Evolutionary conservation across 805 yeast species (phyloP).

Genomic region (Yarrowia phangngaensis): DNA sequence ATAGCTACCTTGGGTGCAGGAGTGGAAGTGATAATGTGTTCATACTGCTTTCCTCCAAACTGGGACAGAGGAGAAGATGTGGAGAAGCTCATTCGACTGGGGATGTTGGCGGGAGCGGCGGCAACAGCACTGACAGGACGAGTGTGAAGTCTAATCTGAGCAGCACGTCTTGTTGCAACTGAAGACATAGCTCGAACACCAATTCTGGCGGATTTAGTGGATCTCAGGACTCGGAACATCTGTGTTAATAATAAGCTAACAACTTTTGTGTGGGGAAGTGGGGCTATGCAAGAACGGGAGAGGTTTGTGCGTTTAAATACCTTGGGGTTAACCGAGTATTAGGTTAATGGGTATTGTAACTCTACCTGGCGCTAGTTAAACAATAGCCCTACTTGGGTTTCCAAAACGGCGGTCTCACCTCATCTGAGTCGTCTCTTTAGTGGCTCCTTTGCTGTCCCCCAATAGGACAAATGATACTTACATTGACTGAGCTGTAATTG

Average conservation of each 20-base stretch:
- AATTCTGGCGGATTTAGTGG: slow-evolving; percentile 22
- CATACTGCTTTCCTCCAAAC: slow-evolving; percentile 33
- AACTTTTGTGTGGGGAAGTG: too few relatives aligned
- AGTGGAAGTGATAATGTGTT: slow-evolving; percentile 42
- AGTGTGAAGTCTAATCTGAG: slow-evolving; percentile 23
- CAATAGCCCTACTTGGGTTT: too few relatives aligned
- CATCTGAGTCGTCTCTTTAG: too few relatives aligned
- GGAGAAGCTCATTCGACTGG: slow-evolving; percentile 4
- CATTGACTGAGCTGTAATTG: too few relatives aligned
- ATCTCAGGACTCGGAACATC: slow-evolving; percentile 23
- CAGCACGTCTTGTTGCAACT: slow-evolving; percentile 22
- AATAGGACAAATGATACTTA: too few relatives aligned
- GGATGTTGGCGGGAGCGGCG: neutral
- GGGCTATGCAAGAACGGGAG: too few relatives aligned
- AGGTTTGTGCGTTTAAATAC: too few relatives aligned
- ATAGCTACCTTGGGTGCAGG: slow-evolving; percentile 43
- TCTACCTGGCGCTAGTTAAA: too few relatives aligned
- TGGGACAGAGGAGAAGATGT: slow-evolving; percentile 21
- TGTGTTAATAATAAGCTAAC: slow-evolving; percentile 8
- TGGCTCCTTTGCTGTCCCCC: too few relatives aligned
- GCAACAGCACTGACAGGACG: slow-evolving; percentile 1
- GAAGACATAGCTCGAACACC: slow-evolving; percentile 26
- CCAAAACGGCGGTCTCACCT: too few relatives aligned
- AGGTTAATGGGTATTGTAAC: too few relatives aligned
- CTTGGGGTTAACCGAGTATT: too few relatives aligned